A percentile compares a stretch with the other conserved stretches of the same genome.
Evolutionary conservation across 1,139 yeast genomes (phyloP).

Genomic region (Yamadazyma diddensiae): DNA sequence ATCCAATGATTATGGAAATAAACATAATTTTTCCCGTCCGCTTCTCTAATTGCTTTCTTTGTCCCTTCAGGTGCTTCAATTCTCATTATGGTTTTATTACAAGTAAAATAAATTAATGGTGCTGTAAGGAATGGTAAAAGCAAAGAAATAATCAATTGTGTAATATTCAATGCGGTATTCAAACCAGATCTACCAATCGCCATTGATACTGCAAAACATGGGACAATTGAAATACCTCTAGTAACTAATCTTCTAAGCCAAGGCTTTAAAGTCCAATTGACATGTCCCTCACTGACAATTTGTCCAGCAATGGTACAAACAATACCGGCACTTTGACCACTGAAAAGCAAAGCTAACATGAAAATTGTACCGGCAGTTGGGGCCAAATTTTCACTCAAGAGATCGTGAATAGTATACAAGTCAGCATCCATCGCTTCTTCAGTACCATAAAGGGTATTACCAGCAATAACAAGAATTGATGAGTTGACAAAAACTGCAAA

Average conservation of each 20-base stretch:
- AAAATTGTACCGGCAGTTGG: conserved; percentile 71
- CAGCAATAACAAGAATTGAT: conserved; percentile 71
- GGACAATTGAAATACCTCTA: conserved; percentile 67
- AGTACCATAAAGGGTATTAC: conserved; percentile 60
- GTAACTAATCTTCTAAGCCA: conserved; percentile 73
- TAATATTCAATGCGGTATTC: conserved; percentile 62
- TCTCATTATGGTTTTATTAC: conserved; percentile 59
- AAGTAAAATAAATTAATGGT: conserved; percentile 74
- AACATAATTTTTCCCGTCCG: conserved; percentile 22
- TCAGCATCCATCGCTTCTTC: conserved; percentile 70
- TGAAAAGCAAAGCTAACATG: conserved; percentile 69
- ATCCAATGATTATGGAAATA: conserved; percentile 64
- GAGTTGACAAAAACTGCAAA: conserved; percentile 76
- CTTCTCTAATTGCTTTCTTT: conserved; percentile 10
- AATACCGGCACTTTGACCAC: conserved; percentile 82
- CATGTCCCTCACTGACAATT: conserved; percentile 75
- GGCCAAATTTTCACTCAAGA: conserved; percentile 58
- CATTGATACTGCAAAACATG: conserved; percentile 62
- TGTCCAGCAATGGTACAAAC: conserved; percentile 86
- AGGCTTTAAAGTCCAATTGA: conserved; percentile 69
- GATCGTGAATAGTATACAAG: conserved; percentile 66
- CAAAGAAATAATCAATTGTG: conserved; percentile 73
- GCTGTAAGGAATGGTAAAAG: conserved; percentile 73
- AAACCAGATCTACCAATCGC: conserved; percentile 66
- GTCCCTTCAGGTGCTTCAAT: conserved; percentile 31